A percentile compares a stretch with the other conserved stretches of the same genome.
phyloP scores from a whole-genome alignment of 176 grass and related monocot genomes.

The Stipa capillata region DNA sequence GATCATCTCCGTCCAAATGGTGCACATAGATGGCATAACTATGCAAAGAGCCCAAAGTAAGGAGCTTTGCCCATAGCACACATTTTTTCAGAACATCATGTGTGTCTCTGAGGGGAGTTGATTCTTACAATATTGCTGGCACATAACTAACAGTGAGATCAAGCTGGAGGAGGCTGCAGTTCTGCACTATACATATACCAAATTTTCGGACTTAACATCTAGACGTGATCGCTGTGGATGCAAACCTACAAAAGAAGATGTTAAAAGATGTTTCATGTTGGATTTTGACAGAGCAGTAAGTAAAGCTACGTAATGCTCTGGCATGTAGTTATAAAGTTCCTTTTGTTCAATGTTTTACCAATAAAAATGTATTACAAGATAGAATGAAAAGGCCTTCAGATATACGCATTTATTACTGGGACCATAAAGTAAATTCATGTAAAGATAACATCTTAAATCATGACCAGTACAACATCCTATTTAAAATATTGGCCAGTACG shows the following conservation, averaged over 20 bases:
- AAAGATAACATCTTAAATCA: neutral
- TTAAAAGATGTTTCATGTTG: slow-evolving; percentile 99
- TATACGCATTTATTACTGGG: neutral
- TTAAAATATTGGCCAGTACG: neutral
- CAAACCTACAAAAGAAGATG: slow-evolving; percentile 93
- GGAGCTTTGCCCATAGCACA: neutral
- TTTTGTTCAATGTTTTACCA: neutral
- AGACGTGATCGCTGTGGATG: slow-evolving; percentile 94
- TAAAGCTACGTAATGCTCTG: neutral
- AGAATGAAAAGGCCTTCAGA: neutral
- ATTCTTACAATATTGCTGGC: neutral
- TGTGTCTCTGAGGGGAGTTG: neutral
- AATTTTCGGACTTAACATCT: slow-evolving; percentile 95
- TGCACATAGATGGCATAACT: slow-evolving; percentile 95
- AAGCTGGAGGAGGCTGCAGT: slow-evolving; percentile 96
- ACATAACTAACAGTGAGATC: slow-evolving; percentile 48
- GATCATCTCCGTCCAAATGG: slow-evolving; percentile 94
- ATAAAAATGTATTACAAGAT: neutral
- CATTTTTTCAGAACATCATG: neutral
- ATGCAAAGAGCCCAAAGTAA: slow-evolving; percentile 81
- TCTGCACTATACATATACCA: slow-evolving; percentile 92
- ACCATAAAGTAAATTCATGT: neutral
- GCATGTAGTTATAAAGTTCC: neutral
- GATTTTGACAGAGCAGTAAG: slow-evolving; percentile 96
- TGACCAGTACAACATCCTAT: neutral